Evolutionary conservation across 163 green algal genomes (phyloP).

Genomic region (Prototheca cutis): DNA sequence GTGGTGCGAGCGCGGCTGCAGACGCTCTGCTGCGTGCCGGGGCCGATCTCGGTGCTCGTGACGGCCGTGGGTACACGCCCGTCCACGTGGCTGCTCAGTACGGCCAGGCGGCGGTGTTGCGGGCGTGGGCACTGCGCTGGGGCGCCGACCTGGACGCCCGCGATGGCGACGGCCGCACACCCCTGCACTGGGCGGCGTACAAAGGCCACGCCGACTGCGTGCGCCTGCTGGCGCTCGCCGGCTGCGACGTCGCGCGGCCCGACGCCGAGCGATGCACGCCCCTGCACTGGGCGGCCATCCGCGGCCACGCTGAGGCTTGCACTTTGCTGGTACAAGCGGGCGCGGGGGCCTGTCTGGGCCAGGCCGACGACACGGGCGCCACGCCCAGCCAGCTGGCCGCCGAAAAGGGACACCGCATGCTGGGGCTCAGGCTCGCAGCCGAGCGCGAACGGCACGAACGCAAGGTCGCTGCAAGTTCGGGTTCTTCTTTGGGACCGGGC

Average conservation of each 20-base stretch:
- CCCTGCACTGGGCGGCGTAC: conserved; percentile 93
- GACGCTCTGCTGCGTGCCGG: conserved; percentile 66
- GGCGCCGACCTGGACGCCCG: conserved; percentile 54
- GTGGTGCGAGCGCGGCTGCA: conserved; percentile 59
- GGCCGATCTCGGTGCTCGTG: conserved; percentile 40
- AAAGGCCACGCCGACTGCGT: conserved; percentile 84
- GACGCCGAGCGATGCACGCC: conserved; percentile 86
- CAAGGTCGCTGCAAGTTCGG: no score
- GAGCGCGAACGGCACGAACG: conserved; percentile 27
- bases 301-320: conserved; percentile 77
- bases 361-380: conserved; percentile 63
- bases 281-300: conserved; percentile 93
- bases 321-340: conserved; percentile 81
- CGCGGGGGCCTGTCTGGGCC: conserved; percentile 42
- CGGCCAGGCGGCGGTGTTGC: conserved; percentile 60
- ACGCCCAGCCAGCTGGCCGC: conserved; percentile 79
- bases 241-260: conserved; percentile 35
- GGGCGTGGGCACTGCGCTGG: conserved; percentile 52
- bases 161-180: conserved; percentile 75
- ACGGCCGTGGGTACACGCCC: conserved; percentile 67
- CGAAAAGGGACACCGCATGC: conserved; percentile 81
- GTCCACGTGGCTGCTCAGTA: conserved; percentile 82
- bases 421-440: conserved; percentile 58
- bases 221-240: conserved; percentile 81
- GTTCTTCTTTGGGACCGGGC: no score